These are phyloP conservation scores for Emergomyces orientalis DNA, from an alignment of 2,329 filamentous ascomycete species.

Conservation along the genomic window DNA sequence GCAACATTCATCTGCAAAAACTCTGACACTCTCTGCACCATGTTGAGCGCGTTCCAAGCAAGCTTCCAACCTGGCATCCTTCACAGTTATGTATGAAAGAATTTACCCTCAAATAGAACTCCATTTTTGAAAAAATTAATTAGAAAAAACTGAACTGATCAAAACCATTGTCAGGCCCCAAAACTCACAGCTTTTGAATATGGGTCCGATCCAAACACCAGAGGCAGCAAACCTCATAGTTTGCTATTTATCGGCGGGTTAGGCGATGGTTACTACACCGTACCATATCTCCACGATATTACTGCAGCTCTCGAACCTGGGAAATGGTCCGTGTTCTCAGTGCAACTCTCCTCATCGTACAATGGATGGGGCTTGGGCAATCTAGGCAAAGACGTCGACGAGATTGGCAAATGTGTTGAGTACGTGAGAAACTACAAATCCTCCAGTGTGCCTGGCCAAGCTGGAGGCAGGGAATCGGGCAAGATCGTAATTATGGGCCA, in stretches of 20 bases:
- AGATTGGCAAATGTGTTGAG: slow-evolving; percentile 44
- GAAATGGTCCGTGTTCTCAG: slow-evolving; percentile 45
- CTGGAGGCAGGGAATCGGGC: slow-evolving; percentile 20
- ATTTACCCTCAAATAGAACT: not conserved
- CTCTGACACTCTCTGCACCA: not conserved
- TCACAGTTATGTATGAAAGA: slow-evolving; percentile 29
- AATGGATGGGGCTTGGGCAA: slow-evolving; percentile 46
- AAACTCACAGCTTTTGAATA: slow-evolving; percentile 37
- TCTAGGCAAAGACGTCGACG: slow-evolving; percentile 46
- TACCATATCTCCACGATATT: slow-evolving; percentile 45
- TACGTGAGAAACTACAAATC: slow-evolving; percentile 39
- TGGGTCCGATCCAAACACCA: slow-evolving; percentile 16
- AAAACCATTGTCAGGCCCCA: slow-evolving; percentile 24
- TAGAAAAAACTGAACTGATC: not conserved
- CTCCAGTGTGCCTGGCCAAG: slow-evolving; percentile 5
- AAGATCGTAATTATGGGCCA: slow-evolving; percentile 62
- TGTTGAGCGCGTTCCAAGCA: not conserved
- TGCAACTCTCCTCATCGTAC: slow-evolving; percentile 45
- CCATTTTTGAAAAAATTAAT: not conserved
- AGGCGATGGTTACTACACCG: slow-evolving; percentile 47
- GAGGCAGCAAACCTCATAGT: slow-evolving; percentile 34
- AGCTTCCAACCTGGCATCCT: slow-evolving; percentile 23
- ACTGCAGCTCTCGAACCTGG: slow-evolving; percentile 40
- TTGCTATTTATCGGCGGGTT: slow-evolving; percentile 53
- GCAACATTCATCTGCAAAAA: not conserved